Percentiles rank a stretch among this genome's conserved stretches.
Evolutionary conservation across 2,329 filamentous ascomycete genomes (phyloP).

Genomic region (Zasmidium cellare): DNA sequence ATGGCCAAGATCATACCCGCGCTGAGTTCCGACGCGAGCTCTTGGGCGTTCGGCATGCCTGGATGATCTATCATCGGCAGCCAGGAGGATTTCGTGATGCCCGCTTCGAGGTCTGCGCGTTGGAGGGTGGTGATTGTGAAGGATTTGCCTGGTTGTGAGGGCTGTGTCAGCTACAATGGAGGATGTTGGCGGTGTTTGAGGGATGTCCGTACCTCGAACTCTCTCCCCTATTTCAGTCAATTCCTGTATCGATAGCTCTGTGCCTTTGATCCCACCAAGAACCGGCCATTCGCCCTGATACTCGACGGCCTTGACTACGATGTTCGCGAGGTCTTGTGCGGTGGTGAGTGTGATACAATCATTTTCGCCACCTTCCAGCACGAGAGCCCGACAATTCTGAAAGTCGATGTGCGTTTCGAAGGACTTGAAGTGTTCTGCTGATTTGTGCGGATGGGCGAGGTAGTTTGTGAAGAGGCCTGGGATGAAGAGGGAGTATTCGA

Average conservation of each 20-base stretch:
- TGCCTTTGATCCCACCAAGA: constrained; percentile 44
- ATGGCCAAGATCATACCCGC: constrained; percentile 26
- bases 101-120: constrained; percentile 49
- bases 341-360: constrained; percentile 47
- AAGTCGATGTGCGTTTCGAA: constrained; percentile 43
- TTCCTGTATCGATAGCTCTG: constrained; percentile 37
- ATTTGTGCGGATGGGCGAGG: constrained; percentile 51
- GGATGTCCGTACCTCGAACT: constrained; percentile 9
- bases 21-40: constrained; percentile 30
- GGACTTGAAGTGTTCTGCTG: constrained; percentile 46
- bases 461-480: constrained; percentile 50
- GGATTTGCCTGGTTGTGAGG: constrained; percentile 8
- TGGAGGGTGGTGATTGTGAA: constrained; percentile 50
- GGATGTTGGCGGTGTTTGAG: too few species aligned
- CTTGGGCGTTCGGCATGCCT: constrained; percentile 22
- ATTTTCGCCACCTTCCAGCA: constrained; percentile 46
- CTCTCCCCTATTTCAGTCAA: constrained; percentile 24
- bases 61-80: constrained; percentile 26
- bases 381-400: constrained; percentile 43
- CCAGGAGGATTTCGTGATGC: constrained; percentile 45
- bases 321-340: constrained; percentile 43
- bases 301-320: constrained; percentile 46
- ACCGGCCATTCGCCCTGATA: constrained; percentile 48
- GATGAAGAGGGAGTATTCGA: constrained; percentile 60
- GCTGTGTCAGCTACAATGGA: background rate